Evolutionary conservation across 441 rosid genomes (phyloP).

Genomic region (Populus hybrid): DNA sequence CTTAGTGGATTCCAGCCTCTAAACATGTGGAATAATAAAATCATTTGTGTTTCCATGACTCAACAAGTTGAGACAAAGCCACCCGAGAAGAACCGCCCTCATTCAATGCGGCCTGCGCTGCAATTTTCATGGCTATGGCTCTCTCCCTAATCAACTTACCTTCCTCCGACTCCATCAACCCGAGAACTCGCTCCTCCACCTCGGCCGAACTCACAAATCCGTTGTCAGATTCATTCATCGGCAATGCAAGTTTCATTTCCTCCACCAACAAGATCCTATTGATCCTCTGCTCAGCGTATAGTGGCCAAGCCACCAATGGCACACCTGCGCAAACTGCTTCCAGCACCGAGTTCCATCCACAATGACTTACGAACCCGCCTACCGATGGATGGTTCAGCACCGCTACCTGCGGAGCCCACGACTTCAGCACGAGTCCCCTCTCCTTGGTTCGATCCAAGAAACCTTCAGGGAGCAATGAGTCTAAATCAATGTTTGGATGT

Average conservation of each 20-base stretch:
- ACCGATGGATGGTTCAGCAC: constrained; percentile 26
- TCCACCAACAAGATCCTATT: constrained; percentile 21
- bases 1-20: too few species aligned
- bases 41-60: too few species aligned
- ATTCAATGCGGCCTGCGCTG: constrained; percentile 3
- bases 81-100: constrained; percentile 14
- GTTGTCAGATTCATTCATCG: constrained; percentile 11
- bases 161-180: too few species aligned
- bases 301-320: constrained; percentile 38
- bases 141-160: not conserved
- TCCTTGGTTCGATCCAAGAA: constrained; percentile 5
- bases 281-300: constrained; percentile 31
- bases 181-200: constrained; percentile 13
- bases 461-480: not conserved
- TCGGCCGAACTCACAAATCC: constrained; percentile 20
- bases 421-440: constrained; percentile 27
- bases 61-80: not conserved
- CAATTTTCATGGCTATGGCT: constrained; percentile 6
- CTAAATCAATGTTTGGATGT: not conserved
- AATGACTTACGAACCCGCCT: constrained; percentile 32
- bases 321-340: constrained; percentile 30
- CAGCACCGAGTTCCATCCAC: constrained; percentile 35
- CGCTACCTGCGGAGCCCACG: constrained; percentile 34
- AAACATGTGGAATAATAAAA: too few species aligned
- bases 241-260: not conserved